Conservation (phyloP, 2,329 filamentous ascomycete species). For the Lasiodiplodia theobromae region DNA sequence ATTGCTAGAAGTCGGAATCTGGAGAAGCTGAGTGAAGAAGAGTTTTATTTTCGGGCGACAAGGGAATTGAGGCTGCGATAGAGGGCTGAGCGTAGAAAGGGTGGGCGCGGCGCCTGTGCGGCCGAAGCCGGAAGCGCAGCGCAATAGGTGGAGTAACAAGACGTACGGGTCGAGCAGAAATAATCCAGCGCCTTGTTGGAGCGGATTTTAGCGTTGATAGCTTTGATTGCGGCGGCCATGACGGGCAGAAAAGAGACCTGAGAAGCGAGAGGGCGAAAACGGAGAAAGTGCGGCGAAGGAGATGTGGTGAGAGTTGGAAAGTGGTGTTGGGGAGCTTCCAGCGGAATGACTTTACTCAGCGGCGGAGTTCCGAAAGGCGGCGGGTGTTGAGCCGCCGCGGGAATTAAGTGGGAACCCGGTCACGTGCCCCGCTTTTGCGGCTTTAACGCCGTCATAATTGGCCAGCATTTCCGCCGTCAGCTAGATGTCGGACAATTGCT, state of each 20-base stretch:
- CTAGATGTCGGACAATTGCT: background rate
- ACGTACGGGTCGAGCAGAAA: slow-evolving; percentile 62
- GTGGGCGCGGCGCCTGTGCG: background rate
- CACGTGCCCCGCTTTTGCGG: slow-evolving; percentile 16
- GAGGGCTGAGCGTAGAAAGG: background rate
- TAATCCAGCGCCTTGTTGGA: slow-evolving; percentile 59
- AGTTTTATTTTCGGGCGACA: background rate
- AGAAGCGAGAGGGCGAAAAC: slow-evolving; percentile 9
- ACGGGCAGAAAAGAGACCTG: slow-evolving; percentile 30
- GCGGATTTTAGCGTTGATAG: slow-evolving; percentile 61
- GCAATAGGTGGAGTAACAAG: slow-evolving; percentile 24
- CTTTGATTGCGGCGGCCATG: slow-evolving; percentile 63
- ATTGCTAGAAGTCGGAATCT: background rate
- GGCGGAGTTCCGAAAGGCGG: slow-evolving; percentile 25
- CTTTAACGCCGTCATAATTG: slow-evolving; percentile 19
- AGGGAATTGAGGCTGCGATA: background rate
- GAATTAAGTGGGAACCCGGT: slow-evolving; percentile 15
- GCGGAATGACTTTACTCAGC: slow-evolving; percentile 21
- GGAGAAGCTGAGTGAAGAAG: background rate
- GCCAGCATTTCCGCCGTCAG: background rate
- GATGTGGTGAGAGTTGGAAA: slow-evolving; percentile 10
- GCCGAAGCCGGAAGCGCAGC: slow-evolving; percentile 29
- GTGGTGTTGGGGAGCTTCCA: slow-evolving; percentile 27
- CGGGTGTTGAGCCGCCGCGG: slow-evolving; percentile 18
- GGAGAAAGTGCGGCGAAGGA: background rate